Evolutionary conservation across 352 stramenopile species (phyloP).

Genomic region (Peronosclerospora sorghi): DNA sequence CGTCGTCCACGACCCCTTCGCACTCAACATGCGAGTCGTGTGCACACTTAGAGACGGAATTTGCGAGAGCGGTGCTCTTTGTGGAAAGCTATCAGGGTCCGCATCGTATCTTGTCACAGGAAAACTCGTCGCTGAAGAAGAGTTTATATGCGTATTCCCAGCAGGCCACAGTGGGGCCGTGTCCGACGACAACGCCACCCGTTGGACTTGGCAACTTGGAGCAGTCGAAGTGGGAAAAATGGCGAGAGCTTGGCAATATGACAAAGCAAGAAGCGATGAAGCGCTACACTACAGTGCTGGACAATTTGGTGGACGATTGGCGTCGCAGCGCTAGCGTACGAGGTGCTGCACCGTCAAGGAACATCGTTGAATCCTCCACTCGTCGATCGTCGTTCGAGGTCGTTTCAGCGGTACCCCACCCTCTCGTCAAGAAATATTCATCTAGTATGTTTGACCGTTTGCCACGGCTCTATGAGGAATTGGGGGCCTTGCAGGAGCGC

Average conservation of each 20-base stretch:
- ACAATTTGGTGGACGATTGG: constrained; percentile 79
- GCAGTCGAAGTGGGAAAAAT: constrained; percentile 61
- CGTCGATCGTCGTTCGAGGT: constrained; percentile 8
- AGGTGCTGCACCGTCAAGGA: constrained; percentile 1
- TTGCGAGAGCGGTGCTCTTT: constrained; percentile 62
- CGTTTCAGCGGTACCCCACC: constrained; percentile 4
- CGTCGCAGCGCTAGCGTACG: constrained; percentile 40
- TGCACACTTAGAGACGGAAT: constrained; percentile 56
- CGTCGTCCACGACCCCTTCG: constrained; percentile 13
- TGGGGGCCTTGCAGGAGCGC: constrained; percentile 53
- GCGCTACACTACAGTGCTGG: constrained; percentile 56
- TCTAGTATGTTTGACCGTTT: constrained; percentile 61
- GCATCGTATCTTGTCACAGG: constrained; percentile 64
- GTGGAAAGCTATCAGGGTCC: constrained; percentile 73
- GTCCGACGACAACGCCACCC: constrained; percentile 23
- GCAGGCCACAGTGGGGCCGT: constrained; percentile 55
- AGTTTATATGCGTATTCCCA: constrained; percentile 76
- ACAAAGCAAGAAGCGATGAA: constrained; percentile 72
- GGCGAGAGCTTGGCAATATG: constrained; percentile 51
- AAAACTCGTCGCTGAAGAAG: constrained; percentile 61
- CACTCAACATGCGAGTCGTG: constrained; percentile 37
- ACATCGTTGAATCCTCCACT: constrained; percentile 7
- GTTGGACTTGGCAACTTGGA: constrained; percentile 39
- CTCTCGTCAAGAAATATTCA: constrained; percentile 19
- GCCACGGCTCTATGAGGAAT: constrained; percentile 52